Percentiles rank a stretch among this genome's conserved stretches.
phyloP scores from a whole-genome alignment of 192 early-diverging fungal species.

The Allomyces javanicus region DNA sequence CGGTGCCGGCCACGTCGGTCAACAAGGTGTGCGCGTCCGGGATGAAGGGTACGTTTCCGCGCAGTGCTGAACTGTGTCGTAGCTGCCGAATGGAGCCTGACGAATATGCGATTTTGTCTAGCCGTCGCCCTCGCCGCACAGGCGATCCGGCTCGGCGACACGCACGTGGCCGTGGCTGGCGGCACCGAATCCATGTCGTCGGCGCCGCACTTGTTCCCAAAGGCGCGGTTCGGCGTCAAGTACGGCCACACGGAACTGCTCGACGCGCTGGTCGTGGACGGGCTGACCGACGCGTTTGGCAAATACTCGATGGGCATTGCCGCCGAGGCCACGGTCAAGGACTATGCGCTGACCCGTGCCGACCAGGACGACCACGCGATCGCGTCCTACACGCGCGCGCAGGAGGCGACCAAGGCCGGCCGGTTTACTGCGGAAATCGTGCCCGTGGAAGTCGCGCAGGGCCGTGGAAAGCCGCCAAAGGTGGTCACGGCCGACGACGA shows the following conservation, averaged over 20 bases:
- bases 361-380: constrained; percentile 64
- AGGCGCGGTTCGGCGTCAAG: constrained; percentile 54
- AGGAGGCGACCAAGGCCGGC: constrained; percentile 37
- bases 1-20: constrained; percentile 49
- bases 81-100: neutral
- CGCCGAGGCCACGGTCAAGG: constrained; percentile 58
- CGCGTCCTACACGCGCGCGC: constrained; percentile 55
- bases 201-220: constrained; percentile 59
- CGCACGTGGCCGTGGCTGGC: constrained; percentile 41
- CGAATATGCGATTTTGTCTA: constrained; percentile 5
- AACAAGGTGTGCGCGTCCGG: constrained; percentile 72
- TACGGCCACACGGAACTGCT: constrained; percentile 51
- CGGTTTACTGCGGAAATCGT: constrained; percentile 48
- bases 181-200: constrained; percentile 71
- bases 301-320: constrained; percentile 57
- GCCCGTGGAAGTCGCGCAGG: constrained; percentile 42
- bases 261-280: constrained; percentile 55
- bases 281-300: constrained; percentile 55
- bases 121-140: constrained; percentile 34
- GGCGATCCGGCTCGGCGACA: constrained; percentile 43
- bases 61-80: neutral
- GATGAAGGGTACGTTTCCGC: constrained; percentile 30
- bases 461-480: constrained; percentile 41
- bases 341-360: constrained; percentile 54
- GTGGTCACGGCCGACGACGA: constrained; percentile 44